Conservation (phyloP, 2,329 filamentous ascomycete species). For the Microsporum canis region DNA sequence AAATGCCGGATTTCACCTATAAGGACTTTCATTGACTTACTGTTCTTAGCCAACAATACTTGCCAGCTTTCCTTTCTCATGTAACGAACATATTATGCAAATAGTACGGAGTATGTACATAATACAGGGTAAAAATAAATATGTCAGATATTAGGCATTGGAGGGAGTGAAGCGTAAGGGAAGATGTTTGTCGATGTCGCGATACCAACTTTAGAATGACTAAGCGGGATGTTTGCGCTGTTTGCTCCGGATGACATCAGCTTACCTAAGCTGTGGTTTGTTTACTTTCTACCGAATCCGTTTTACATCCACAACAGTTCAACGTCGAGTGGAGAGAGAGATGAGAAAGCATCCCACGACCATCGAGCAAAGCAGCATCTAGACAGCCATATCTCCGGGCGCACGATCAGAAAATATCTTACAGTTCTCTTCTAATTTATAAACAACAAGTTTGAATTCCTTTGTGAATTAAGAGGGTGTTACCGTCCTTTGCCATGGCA, state of each 20-base stretch:
- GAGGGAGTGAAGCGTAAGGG: no score
- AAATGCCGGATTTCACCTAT: no score
- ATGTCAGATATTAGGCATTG: no score
- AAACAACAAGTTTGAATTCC: not conserved
- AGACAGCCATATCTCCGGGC: not conserved
- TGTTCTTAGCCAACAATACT: no score
- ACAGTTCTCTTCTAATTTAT: no score
- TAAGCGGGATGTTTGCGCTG: not conserved
- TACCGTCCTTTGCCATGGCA: slow-evolving; percentile 21
- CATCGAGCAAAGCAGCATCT: not conserved
- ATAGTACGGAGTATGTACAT: no score
- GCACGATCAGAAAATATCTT: no score
- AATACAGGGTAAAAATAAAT: no score
- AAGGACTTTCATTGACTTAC: no score
- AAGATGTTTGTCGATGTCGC: not conserved
- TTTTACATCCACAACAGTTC: not conserved
- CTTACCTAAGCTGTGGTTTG: not conserved
- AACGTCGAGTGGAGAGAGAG: not conserved
- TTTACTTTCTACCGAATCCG: slow-evolving; percentile 3
- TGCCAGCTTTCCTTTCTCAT: no score
- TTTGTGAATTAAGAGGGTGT: not conserved
- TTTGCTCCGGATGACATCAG: not conserved
- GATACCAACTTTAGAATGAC: not conserved
- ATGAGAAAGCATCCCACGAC: not conserved
- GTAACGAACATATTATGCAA: no score